phyloP scores from a whole-genome alignment of 2,329 filamentous ascomycete species.

The Hymenoscyphus albidus region DNA sequence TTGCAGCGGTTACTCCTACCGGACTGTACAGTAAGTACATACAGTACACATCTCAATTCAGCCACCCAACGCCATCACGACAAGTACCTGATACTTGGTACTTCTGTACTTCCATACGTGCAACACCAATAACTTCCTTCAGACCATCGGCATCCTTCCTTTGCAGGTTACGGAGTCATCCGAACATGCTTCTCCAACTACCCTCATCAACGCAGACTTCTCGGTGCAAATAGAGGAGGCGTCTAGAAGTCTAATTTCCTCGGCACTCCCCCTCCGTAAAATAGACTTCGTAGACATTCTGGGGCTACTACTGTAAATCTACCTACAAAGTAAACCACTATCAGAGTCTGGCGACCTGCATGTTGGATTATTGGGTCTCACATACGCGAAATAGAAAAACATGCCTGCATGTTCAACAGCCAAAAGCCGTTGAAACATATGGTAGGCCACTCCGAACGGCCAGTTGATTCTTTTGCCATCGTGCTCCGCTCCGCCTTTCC shows the following conservation, averaged over 20 bases:
- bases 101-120: background rate
- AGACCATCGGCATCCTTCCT: background rate
- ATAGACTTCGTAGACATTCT: too few relatives aligned
- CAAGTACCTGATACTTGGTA: conserved; percentile 2
- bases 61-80: background rate
- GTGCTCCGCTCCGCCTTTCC: background rate
- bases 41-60: background rate
- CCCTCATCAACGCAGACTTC: background rate
- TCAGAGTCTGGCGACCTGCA: conserved; percentile 2
- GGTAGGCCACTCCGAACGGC: background rate
- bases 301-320: too few relatives aligned
- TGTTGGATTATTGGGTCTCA: background rate
- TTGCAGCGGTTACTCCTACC: background rate
- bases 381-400: background rate
- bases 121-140: background rate
- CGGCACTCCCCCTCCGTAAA: too few relatives aligned
- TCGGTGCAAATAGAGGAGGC: background rate
- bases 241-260: background rate
- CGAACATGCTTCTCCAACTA: background rate
- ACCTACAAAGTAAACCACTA: background rate
- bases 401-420: background rate
- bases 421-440: conserved; percentile 3
- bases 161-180: background rate
- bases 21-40: background rate
- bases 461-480: background rate